These are phyloP conservation scores for Paecilomyces formosus DNA, from an alignment of 2,329 filamentous ascomycete genomes.

Conservation along the genomic window DNA sequence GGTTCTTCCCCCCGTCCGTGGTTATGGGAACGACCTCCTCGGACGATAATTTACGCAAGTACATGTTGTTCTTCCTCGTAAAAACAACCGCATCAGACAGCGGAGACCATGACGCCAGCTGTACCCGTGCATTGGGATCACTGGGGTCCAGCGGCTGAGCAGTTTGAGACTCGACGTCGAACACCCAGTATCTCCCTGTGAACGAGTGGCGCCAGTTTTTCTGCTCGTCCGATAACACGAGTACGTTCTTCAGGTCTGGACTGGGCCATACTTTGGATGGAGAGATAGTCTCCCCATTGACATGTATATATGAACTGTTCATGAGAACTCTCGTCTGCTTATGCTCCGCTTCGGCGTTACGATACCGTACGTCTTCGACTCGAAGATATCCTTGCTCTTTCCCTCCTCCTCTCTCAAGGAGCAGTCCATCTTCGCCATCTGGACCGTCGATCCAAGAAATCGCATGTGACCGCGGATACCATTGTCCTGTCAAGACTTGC, in stretches of 20 bases:
- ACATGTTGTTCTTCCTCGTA: conserved; percentile 85
- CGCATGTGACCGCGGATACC: conserved; percentile 29
- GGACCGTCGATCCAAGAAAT: conserved; percentile 42
- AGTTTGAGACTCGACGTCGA: conserved; percentile 75
- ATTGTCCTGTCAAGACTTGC: conserved; percentile 32
- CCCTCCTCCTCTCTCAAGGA: conserved; percentile 61
- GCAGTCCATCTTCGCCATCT: conserved; percentile 62
- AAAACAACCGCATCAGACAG: conserved; percentile 82
- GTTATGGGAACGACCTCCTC: conserved; percentile 66
- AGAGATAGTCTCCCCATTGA: conserved; percentile 47
- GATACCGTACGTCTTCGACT: conserved; percentile 72
- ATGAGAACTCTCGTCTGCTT: conserved; percentile 64
- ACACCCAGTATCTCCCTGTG: conserved; percentile 80
- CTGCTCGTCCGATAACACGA: conserved; percentile 65
- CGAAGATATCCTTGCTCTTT: conserved; percentile 66
- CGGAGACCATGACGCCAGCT: conserved; percentile 86
- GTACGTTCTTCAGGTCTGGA: conserved; percentile 74
- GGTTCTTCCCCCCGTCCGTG: conserved; percentile 73
- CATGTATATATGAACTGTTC: conserved; percentile 57
- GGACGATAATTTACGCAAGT: conserved; percentile 60
- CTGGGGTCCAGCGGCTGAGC: conserved; percentile 70
- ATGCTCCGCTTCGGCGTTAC: conserved; percentile 37
- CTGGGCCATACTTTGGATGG: conserved; percentile 66
- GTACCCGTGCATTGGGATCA: conserved; percentile 58
- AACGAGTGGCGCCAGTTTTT: conserved; percentile 87